Base-by-base conservation (phyloP, 768 basidiomycete genomes). In the Panellus pusillus region DNA sequence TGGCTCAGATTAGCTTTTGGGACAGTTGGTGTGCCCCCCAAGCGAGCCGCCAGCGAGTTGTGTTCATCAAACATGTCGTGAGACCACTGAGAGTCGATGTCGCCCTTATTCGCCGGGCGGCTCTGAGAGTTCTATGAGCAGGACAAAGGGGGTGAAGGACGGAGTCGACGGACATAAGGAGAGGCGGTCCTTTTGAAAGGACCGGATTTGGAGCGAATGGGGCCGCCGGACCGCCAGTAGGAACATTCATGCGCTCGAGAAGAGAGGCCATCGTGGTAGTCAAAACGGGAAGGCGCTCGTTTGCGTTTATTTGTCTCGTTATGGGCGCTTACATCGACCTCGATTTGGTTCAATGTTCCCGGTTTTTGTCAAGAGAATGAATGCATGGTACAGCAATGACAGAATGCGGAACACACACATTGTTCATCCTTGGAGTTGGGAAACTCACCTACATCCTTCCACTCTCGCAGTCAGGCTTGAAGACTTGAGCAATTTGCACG, bases 41-140 rank as follows among this genome's bases (percentile, higher is more conserved):
- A 67, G 29, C 88, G 82, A 18, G 84, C 74, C 27, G 79, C 79
- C 51, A 89, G 80, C 13, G 81, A 82, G 65, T 82, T 80, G 61
- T 80, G 78, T 8, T 74, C 69, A 52, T 86, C 83, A 61, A 71
- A 90, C 48, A 89, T 68, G 67, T 90, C 88, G 62, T 90, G 88
- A 37, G 84, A 76, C 88, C 88, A 90, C 37, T 73, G 74, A 17
- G 77, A 74, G 58, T 90, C 82, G 37, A 81, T 64, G 63, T 89
- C 80, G 66, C 85, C 84, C 65, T 85, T 87, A 7, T 14, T 35
- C 11, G 8, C 32, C 32, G 32, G 32, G 9, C 32, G 32, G 9
- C 11, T 35, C 32, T 35, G 29, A 84, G 83, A 19, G 75, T 72
- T 19, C 48, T 27, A 53, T 49, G 57, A 53, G 58, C 54, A 43